Base-by-base conservation (phyloP, 805 yeast genomes). In the Barnettozyma wickerhamii region DNA sequence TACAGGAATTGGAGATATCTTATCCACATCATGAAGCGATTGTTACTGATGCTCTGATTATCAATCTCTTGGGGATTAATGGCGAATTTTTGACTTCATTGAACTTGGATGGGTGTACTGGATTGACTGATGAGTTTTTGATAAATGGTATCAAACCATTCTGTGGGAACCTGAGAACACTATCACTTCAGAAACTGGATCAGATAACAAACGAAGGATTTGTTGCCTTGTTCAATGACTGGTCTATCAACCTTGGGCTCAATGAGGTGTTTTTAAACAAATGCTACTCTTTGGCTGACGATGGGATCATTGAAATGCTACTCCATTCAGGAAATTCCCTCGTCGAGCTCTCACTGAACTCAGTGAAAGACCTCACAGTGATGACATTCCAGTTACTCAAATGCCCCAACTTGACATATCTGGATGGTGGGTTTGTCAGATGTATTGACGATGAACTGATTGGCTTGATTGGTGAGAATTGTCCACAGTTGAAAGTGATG, bases 401-500 rank as follows among this genome's bases (percentile, higher is more conserved):
- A 46, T 56, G 62, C 55, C 85, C 89, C 2, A 71, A 80, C 21
- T 63, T 91, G 32, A 77, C 87, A 1, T 72, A 77, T 26, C 51
- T 86, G 14, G 93, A 91, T 58, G 56, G 80, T 12, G 95, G 97
- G 0, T 91, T 91, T 62, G 85, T 88, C 3, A 68, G 95, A 30
- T 68, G 78, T 17, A 74, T 87, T 10, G 88, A 88, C 55, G 87
- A 91, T 59, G 72, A 69, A 15, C 72, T 78, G 0, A 58, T 90
- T n/a, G 75, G 74, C 19, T 53, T 72, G 21, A 50, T 88, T 17
- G 72, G 84, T 3, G 62, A 71, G 20, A 69, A 74, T 10, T 85
- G 93, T 47, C 74, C 79, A 0, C 75, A 75, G 35, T 62, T 91
- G 42, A 69, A 72, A 34, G 69, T 84, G 13, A 56, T 91, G 41